These are phyloP conservation scores for Clavulina sp. DNA, from an alignment of 768 basidiomycete genomes.

Conservation along the genomic window DNA sequence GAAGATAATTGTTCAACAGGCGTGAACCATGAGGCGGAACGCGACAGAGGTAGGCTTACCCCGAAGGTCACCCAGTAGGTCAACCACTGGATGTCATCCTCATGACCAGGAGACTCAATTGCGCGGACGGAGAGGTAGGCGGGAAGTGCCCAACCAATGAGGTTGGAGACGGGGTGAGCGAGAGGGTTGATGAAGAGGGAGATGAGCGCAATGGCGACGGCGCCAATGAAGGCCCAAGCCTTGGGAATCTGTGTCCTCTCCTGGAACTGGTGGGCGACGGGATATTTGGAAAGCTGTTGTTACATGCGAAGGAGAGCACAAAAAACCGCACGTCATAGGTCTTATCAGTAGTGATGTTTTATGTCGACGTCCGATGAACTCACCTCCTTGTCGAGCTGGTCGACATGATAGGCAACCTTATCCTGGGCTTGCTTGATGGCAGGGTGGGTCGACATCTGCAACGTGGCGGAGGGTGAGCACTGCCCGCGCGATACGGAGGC, in stretches of 20 bases:
- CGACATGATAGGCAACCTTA: constrained; percentile 64
- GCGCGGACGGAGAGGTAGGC: constrained; percentile 93
- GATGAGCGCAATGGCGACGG: constrained; percentile 42
- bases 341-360: neutral
- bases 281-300: constrained; percentile 48
- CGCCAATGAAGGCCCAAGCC: constrained; percentile 69
- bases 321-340: constrained; percentile 1
- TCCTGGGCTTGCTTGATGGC: constrained; percentile 67
- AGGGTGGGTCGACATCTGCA: constrained; percentile 44
- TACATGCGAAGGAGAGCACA: neutral
- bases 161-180: constrained; percentile 81
- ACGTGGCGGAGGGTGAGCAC: neutral
- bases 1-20: neutral
- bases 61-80: constrained; percentile 97
- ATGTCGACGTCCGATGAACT: constrained; percentile 15
- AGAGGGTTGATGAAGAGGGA: constrained; percentile 81
- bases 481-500: neutral
- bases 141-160: constrained; percentile 88
- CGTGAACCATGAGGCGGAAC: neutral
- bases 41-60: too few species aligned
- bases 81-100: constrained; percentile 89
- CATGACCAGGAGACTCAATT: constrained; percentile 64
- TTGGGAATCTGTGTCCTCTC: constrained; percentile 86
- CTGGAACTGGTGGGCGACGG: constrained; percentile 68
- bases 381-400: constrained; percentile 95